phyloP scores from a whole-genome alignment of 2,329 filamentous ascomycete genomes.

The Huntiella decipiens region DNA sequence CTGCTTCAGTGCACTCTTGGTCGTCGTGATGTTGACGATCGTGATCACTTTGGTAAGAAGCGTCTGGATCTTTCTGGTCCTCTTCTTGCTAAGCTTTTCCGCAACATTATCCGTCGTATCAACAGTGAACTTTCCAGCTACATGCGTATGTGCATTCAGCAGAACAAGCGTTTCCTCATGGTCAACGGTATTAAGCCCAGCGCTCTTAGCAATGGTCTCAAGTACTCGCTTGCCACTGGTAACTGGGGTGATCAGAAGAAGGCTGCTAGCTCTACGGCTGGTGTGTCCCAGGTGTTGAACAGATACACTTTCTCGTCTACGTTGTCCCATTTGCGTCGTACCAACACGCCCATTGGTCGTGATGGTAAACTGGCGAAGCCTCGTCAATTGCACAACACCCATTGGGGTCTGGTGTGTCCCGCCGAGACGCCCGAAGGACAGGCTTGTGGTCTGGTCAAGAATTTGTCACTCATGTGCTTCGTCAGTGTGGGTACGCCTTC shows the following conservation, averaged over 20 bases:
- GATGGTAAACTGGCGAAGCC: conserved; percentile 98
- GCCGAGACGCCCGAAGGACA: conserved; percentile 97
- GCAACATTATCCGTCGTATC: conserved; percentile 74
- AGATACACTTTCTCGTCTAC: conserved; percentile 95
- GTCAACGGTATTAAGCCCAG: conserved; percentile 78
- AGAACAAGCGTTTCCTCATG: conserved; percentile 73
- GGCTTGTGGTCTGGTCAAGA: conserved; percentile 95
- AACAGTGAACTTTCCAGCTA: conserved; percentile 83
- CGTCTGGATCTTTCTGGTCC: conserved; percentile 87
- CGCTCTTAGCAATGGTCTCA: conserved; percentile 81
- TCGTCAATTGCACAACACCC: conserved; percentile 92
- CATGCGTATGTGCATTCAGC: conserved; percentile 80
- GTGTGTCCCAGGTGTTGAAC: conserved; percentile 95
- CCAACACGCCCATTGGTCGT: conserved; percentile 91
- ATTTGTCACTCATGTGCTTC: conserved; percentile 93
- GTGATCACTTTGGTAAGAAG: conserved; percentile 99
- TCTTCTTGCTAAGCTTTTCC: conserved; percentile 88
- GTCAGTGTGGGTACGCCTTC: conserved; percentile 88
- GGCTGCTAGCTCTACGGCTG: conserved; percentile 80
- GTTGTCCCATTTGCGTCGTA: conserved; percentile 85
- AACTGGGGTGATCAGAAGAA: conserved; percentile 99
- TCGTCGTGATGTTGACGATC: conserved; percentile 82
- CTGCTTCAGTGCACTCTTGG: conserved; percentile 85
- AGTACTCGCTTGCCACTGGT: conserved; percentile 91
- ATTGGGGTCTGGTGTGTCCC: conserved; percentile 94